phyloP scores from a whole-genome alignment of 495 filamentous ascomycete genomes.

The Durotheca rogersii region DNA sequence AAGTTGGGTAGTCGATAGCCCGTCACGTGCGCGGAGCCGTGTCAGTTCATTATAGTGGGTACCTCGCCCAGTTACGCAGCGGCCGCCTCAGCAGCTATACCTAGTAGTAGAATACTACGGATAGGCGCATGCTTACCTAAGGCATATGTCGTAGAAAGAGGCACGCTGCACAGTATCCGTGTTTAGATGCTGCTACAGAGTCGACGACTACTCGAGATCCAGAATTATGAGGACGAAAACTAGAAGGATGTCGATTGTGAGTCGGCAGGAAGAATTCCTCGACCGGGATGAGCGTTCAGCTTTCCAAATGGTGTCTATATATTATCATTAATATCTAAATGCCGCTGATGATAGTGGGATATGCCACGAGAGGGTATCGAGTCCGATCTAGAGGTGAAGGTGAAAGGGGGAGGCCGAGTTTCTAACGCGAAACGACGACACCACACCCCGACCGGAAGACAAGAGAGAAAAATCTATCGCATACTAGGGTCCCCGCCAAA shows the following conservation, averaged over 20 bases:
- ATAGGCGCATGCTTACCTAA: slow-evolving; percentile 2
- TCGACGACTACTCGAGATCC: too few relatives aligned
- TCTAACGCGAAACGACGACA: slow-evolving; percentile 10
- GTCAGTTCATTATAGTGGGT: too few relatives aligned
- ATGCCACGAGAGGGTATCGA: slow-evolving; percentile 28
- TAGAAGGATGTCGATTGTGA: slow-evolving; percentile 4
- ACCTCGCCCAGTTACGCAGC: too few relatives aligned
- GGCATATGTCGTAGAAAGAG: too few relatives aligned
- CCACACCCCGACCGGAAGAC: slow-evolving; percentile 17
- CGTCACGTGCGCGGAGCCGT: too few relatives aligned
- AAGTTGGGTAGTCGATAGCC: too few relatives aligned
- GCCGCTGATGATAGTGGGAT: slow-evolving; percentile 24
- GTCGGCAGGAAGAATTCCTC: neutral
- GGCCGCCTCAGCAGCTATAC: too few relatives aligned
- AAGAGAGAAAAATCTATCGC: slow-evolving; percentile 8
- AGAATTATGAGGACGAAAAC: too few relatives aligned
- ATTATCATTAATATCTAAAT: slow-evolving; percentile 27
- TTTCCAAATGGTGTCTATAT: slow-evolving; percentile 29
- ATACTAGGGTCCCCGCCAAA: slow-evolving; percentile 9
- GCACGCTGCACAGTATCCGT: too few relatives aligned
- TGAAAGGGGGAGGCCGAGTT: slow-evolving; percentile 1
- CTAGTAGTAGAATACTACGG: too few relatives aligned
- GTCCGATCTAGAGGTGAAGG: slow-evolving; percentile 21
- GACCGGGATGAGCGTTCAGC: slow-evolving; percentile 8
- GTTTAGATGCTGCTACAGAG: too few relatives aligned